Base-by-base conservation (phyloP, 1,139 yeast species). In the Taphrina communis region DNA sequence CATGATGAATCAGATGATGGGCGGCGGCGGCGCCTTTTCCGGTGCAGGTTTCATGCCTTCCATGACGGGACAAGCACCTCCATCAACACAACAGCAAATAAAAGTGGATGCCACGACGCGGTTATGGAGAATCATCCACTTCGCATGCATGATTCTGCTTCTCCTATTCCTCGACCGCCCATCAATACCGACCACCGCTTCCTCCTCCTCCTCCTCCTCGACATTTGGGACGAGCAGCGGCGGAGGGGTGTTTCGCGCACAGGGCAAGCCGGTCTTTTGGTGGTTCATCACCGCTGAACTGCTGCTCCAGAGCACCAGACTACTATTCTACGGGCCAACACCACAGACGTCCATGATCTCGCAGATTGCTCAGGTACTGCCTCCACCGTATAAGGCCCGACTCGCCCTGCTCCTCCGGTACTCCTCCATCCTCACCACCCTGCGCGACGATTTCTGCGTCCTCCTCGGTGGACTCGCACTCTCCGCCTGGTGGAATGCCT, bases 231-330 rank as follows among this genome's bases (percentile, higher is more conserved):
- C 2, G 4, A 48, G 48, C 36, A 21, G n/a, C 31, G 31, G 35
- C 12, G 2, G n/a, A 11, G 21, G 31, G 21, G 61, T 55, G 35
- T 31, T 21, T 17, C 51, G 42, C 6, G 17, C 25, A 12, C 35
- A 42, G 7, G 53, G 53, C 8, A 52, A 63, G 55, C 61, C 71
- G 71, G 21, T 76, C n/a, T 63, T 76, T 62, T 72, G 73, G 74
- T 72, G 72, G 68, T 79, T 80, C 70, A 72, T 76, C 62, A 75
- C 79, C 6, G 69, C 74, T 11, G 77, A 80, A 71, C 70, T 77
- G 17, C 71, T 73, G 8, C 72, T 80, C 59, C 76, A 77, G 31
- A 72, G 77, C n/a, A 65, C 77, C n/a, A 74, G 79, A 58, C 73
- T 76, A 63, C 58, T 78, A 35, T 50, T 41, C 17, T 36, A 71